A percentile compares a stretch with the other conserved stretches of the same genome.
phyloP scores from a whole-genome alignment of 148 eudicot species.

The Agrostemma githago region DNA sequence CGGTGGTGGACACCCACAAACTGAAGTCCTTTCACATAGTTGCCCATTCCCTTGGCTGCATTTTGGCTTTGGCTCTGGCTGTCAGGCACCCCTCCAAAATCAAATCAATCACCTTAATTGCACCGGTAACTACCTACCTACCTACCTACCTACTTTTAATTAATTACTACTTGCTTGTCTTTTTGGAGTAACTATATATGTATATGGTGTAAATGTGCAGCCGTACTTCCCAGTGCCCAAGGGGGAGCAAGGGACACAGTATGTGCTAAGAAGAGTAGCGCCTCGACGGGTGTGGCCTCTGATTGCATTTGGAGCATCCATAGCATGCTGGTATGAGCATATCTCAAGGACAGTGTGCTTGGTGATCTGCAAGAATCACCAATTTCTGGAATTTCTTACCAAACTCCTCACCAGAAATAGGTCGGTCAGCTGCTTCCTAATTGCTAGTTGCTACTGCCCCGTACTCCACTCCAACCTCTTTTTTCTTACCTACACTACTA shows the following conservation, averaged over 20 bases:
- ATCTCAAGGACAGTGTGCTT: slow-evolving; percentile 68
- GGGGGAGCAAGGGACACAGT: slow-evolving; percentile 70
- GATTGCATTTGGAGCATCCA: slow-evolving; percentile 68
- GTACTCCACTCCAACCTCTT: no score
- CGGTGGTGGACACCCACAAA: slow-evolving; percentile 52
- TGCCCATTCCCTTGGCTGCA: slow-evolving; percentile 93
- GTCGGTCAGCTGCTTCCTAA: no score
- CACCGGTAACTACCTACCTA: slow-evolving; percentile 90
- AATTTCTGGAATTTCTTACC: slow-evolving; percentile 69
- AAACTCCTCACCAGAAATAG: slow-evolving; percentile 78
- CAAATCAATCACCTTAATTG: slow-evolving; percentile 78
- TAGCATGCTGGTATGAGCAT: slow-evolving; percentile 95
- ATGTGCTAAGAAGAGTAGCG: slow-evolving; percentile 68
- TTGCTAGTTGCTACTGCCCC: no score
- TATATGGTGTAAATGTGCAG: slow-evolving; percentile 38
- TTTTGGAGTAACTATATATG: no score
- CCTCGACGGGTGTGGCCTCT: slow-evolving; percentile 83
- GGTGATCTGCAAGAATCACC: slow-evolving; percentile 72
- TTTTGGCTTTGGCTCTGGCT: slow-evolving; percentile 77
- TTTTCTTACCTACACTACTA: no score
- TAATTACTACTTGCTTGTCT: background rate
- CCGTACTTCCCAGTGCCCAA: slow-evolving; percentile 85
- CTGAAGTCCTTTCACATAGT: slow-evolving; percentile 86
- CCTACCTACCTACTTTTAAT: no score
- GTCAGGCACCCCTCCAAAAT: slow-evolving; percentile 61